phyloP scores from a whole-genome alignment of 345 rosid species.

The Alliaria petiolata region DNA sequence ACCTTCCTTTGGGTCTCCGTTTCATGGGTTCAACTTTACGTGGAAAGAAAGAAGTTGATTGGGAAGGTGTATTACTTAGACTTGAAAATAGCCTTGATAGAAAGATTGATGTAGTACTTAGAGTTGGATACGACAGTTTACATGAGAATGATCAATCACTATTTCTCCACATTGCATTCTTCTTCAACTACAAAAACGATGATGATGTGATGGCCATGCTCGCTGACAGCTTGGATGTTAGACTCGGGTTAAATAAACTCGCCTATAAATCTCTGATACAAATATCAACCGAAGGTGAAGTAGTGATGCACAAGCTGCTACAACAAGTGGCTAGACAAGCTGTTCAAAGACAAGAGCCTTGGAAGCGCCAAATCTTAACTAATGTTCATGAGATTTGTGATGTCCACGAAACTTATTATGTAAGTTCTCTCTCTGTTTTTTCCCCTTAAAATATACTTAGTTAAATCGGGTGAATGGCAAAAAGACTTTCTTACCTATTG shows the following conservation, averaged over 20 bases:
- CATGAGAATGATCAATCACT: background rate
- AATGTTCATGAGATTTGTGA: slow-evolving; percentile 7
- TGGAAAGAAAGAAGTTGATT: background rate
- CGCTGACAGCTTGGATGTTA: background rate
- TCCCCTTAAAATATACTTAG: no score
- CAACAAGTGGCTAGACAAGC: slow-evolving; percentile 24
- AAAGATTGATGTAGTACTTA: background rate
- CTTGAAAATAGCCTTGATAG: background rate
- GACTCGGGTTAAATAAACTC: background rate
- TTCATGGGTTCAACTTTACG: background rate
- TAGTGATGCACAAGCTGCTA: slow-evolving; percentile 33
- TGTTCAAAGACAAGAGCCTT: background rate
- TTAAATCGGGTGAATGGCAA: no score
- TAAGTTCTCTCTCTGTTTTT: background rate
- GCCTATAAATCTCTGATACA: slow-evolving; percentile 17
- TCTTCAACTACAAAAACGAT: background rate
- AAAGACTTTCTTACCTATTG: slow-evolving; percentile 12
- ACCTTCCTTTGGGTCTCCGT: background rate
- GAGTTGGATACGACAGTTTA: slow-evolving; percentile 31
- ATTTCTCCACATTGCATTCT: slow-evolving; percentile 33
- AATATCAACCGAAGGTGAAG: background rate
- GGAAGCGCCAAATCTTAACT: slow-evolving; percentile 10
- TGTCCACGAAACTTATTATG: background rate
- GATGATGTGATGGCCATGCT: background rate
- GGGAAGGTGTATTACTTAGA: background rate